Evolutionary conservation across 2,329 filamentous ascomycete genomes (phyloP).

Genomic region (Colletotrichum eleusines): DNA sequence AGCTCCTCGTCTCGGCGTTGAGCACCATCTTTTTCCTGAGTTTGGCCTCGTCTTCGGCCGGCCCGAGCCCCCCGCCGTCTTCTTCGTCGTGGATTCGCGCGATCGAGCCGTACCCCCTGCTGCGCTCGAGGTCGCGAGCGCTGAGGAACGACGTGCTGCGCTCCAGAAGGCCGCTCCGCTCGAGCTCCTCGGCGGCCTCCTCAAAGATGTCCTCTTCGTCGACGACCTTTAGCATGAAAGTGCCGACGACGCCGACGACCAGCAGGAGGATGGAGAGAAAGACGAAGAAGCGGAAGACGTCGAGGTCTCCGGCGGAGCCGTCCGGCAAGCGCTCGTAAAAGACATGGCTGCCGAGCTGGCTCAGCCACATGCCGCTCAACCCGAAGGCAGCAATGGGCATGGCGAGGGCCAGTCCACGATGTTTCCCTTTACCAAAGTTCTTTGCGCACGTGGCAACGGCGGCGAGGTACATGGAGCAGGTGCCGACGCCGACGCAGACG

Average conservation of each 20-base stretch:
- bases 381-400: slow-evolving; percentile 94
- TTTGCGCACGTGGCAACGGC: slow-evolving; percentile 97
- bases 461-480: slow-evolving; percentile 88
- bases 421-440: slow-evolving; percentile 92
- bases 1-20: slow-evolving; percentile 89
- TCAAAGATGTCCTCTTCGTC: slow-evolving; percentile 91
- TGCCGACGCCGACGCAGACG: slow-evolving; percentile 83
- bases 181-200: slow-evolving; percentile 89
- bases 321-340: slow-evolving; percentile 77
- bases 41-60: slow-evolving; percentile 61
- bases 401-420: slow-evolving; percentile 89
- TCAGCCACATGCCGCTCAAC: slow-evolving; percentile 95
- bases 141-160: slow-evolving; percentile 76
- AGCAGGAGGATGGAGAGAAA: slow-evolving; percentile 83
- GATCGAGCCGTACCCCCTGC: slow-evolving; percentile 73
- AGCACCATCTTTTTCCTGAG: slow-evolving; percentile 90
- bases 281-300: slow-evolving; percentile 89
- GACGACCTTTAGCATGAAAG: slow-evolving; percentile 80
- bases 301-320: slow-evolving; percentile 72
- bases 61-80: slow-evolving; percentile 55
- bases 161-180: slow-evolving; percentile 85
- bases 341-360: slow-evolving; percentile 84
- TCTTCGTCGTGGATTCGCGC: slow-evolving; percentile 57
- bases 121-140: slow-evolving; percentile 54
- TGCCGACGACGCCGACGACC: slow-evolving; percentile 77